These are phyloP conservation scores for Cyclocybe cylindracea DNA, from an alignment of 768 basidiomycete genomes.

Conservation along the genomic window DNA sequence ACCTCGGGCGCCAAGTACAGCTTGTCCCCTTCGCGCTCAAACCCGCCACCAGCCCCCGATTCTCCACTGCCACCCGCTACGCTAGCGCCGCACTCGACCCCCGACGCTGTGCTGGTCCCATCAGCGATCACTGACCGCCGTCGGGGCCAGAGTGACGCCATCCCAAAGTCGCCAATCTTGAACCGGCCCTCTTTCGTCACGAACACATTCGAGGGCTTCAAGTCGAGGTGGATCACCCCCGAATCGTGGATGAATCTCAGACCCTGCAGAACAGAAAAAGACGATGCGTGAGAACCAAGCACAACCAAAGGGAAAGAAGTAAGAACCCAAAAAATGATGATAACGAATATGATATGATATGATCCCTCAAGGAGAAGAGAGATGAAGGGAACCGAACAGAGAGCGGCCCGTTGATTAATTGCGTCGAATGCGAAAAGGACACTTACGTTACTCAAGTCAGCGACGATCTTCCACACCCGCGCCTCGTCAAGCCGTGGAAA, in stretches of 20 bases:
- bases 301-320: conserved; percentile 1
- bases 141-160: conserved; percentile 94
- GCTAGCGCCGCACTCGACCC: not conserved
- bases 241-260: conserved; percentile 87
- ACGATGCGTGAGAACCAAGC: conserved; percentile 2
- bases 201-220: conserved; percentile 98
- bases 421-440: conserved; percentile 22
- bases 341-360: conserved; percentile 2
- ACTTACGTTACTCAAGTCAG: conserved; percentile 87
- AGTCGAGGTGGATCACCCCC: conserved; percentile 90
- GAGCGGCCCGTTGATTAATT: conserved; percentile 16
- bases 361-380: conserved; percentile 11
- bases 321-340: conserved; percentile 3
- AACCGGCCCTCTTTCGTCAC: conserved; percentile 84
- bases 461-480: conserved; percentile 93
- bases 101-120: conserved; percentile 9
- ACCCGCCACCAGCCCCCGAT: conserved; percentile 43
- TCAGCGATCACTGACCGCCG: conserved; percentile 24
- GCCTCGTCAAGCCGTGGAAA: conserved; percentile 89
- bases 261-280: conserved; percentile 48
- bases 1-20: conserved; percentile 97
- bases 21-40: conserved; percentile 97
- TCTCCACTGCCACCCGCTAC: conserved; percentile 1
- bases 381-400: conserved; percentile 23
- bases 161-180: conserved; percentile 98